These are phyloP conservation scores for Globisporangium paroecandrum DNA, from an alignment of 352 stramenopile species.

Conservation along the genomic window DNA sequence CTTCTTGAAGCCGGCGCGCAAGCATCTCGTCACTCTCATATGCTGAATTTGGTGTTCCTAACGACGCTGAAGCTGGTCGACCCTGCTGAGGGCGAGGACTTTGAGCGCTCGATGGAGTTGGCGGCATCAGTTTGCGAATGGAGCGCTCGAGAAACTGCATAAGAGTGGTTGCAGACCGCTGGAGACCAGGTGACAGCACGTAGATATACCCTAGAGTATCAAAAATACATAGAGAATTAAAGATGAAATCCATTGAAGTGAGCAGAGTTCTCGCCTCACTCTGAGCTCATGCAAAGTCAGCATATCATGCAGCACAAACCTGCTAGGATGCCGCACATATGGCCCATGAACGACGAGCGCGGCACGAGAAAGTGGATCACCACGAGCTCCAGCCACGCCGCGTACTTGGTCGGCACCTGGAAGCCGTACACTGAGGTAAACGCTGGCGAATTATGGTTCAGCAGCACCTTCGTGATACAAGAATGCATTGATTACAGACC, in stretches of 20 bases:
- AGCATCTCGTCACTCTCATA: slow-evolving; percentile 20
- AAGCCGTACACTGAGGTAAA: slow-evolving; percentile 68
- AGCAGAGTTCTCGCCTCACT: too few species aligned
- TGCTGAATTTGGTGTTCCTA: neutral
- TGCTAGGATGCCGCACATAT: slow-evolving; percentile 83
- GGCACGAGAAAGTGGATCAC: slow-evolving; percentile 82
- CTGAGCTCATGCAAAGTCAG: neutral
- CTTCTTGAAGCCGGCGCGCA: slow-evolving; percentile 25
- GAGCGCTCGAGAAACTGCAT: neutral
- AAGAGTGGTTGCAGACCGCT: slow-evolving; percentile 1
- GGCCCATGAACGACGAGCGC: slow-evolving; percentile 78
- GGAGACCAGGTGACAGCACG: slow-evolving; percentile 11
- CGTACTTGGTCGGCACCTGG: slow-evolving; percentile 82
- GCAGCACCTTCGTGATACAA: slow-evolving; percentile 50
- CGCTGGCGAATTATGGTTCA: slow-evolving; percentile 71
- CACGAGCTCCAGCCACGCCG: slow-evolving; percentile 85
- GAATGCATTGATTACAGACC: too few species aligned
- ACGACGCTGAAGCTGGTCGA: neutral
- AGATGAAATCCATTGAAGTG: too few species aligned
- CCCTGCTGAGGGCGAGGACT: neutral
- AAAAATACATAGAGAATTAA: neutral
- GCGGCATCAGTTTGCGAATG: neutral
- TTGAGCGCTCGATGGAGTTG: neutral
- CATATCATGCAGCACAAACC: slow-evolving; percentile 28
- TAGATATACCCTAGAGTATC: slow-evolving; percentile 18